Base-by-base conservation (phyloP, 305 asterid genomes). In the Monarda citriodora region DNA sequence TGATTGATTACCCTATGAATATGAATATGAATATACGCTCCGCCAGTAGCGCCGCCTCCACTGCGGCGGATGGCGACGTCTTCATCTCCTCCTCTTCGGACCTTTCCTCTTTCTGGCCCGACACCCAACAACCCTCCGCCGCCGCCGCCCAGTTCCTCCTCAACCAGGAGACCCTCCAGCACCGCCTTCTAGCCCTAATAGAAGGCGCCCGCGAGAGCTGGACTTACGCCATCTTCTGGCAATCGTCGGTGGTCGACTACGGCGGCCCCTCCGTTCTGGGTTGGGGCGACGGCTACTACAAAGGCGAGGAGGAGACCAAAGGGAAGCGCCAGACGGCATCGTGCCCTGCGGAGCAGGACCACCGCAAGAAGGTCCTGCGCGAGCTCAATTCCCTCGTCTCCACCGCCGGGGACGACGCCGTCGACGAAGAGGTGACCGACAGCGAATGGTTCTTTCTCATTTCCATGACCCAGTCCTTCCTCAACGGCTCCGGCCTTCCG, bases 151-250 rank as follows among this genome's bases (percentile, higher is more conserved):
- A 69, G 6, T 32, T 67, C 20, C 72, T 67, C 20, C 72, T 91
- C 70, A 89, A 66, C 53, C 94, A 82, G 14, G 98, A 93, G 23
- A 78, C 87, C 1, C 91, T 93, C 20, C 98, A 93, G 76, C 91
- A 87, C 60, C 95, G 96, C 12, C 79, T 93, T 6, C 91, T 69
- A 12, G 50, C 89, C 31, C 41, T 92, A 46, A 89, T 89, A 16
- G 98, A 92, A 31, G 85, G 80, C 41, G 86, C 95, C 17, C 71
- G 58, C 6, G 95, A 92, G 71, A 70, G 79, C 68, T 92, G 97
- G 97, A 92, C 98, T 5, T 89, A 92, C 53, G 97, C 97, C 3
- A 89, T 92, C 4, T 92, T 92, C 66, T 92, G 98, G 96, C 96
- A 88, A 37, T 72, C 85, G 0, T 86, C 98, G 0, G 76, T 36